Conservation (phyloP, 2,329 filamentous ascomycete species). For the Apiospora kogelbergensis region DNA sequence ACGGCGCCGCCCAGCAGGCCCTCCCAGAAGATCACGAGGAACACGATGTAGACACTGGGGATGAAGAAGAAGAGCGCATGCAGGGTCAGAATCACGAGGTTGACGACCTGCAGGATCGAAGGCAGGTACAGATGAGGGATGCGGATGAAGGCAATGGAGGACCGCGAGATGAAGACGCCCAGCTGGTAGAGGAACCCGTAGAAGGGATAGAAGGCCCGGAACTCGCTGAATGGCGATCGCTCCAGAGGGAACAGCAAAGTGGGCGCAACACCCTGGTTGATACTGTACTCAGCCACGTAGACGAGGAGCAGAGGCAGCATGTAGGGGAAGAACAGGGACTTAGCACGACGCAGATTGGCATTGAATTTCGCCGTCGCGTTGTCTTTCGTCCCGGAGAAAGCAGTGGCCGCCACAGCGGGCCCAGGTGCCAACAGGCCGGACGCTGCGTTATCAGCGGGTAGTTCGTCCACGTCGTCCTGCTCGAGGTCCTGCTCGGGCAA, state of each 20-base stretch:
- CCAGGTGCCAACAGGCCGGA: conserved; percentile 50
- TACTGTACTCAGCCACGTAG: conserved; percentile 94
- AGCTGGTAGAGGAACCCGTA: conserved; percentile 95
- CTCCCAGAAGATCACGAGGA: conserved; percentile 88
- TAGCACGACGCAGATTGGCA: conserved; percentile 64
- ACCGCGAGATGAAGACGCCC: conserved; percentile 92
- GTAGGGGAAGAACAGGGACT: conserved; percentile 70
- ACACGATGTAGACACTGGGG: conserved; percentile 83
- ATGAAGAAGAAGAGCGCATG: conserved; percentile 82
- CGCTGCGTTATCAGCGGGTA: conserved; percentile 40
- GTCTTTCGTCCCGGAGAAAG: conserved; percentile 34
- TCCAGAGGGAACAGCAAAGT: conserved; percentile 83
- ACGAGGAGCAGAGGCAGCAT: conserved; percentile 93
- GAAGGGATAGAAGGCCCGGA: conserved; percentile 87
- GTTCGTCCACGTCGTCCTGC: conserved; percentile 36
- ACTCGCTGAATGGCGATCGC: conserved; percentile 75
- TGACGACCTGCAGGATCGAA: conserved; percentile 77
- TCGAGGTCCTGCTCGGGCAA: conserved; percentile 46
- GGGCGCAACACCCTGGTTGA: conserved; percentile 91
- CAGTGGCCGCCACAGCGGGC: conserved; percentile 39
- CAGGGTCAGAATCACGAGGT: conserved; percentile 69
- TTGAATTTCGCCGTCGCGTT: conserved; percentile 34
- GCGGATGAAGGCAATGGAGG: conserved; percentile 83
- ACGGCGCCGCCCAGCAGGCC: conserved; percentile 87
- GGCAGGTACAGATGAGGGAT: conserved; percentile 80